Percentiles rank a stretch among this genome's conserved stretches.
These are phyloP conservation scores for Calvatia gigantea DNA, from an alignment of 768 basidiomycete genomes.

Conservation along the genomic window DNA sequence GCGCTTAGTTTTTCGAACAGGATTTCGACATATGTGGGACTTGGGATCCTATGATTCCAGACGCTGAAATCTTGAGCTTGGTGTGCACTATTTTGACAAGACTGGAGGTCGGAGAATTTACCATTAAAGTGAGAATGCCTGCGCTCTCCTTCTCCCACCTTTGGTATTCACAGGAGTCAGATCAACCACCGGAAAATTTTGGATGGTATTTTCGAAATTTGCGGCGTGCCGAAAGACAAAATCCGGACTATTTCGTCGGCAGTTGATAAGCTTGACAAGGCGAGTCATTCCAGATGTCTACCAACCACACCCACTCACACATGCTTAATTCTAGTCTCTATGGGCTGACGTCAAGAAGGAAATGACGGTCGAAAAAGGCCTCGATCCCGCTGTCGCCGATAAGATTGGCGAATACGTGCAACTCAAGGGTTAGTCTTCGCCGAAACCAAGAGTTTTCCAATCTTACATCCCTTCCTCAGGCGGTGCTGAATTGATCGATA, in stretches of 20 bases:
- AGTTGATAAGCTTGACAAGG: slow-evolving; percentile 98
- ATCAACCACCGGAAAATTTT: slow-evolving; percentile 96
- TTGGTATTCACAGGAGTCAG: slow-evolving; percentile 33
- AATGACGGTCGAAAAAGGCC: slow-evolving; percentile 94
- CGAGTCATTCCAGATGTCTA: slow-evolving; percentile 22
- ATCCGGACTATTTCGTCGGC: slow-evolving; percentile 92
- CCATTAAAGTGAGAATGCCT: slow-evolving; percentile 65
- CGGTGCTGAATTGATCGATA: slow-evolving; percentile 70
- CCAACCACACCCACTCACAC: slow-evolving; percentile 2
- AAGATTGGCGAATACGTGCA: slow-evolving; percentile 97
- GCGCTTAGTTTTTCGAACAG: too few species aligned
- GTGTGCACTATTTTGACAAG: slow-evolving; percentile 76
- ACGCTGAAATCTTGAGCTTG: slow-evolving; percentile 85
- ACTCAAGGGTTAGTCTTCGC: slow-evolving; percentile 64
- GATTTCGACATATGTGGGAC: slow-evolving; percentile 92
- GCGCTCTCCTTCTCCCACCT: not conserved
- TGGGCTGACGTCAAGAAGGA: slow-evolving; percentile 94
- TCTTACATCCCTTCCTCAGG: slow-evolving; percentile 39
- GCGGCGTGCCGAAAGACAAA: slow-evolving; percentile 88
- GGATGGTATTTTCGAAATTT: slow-evolving; percentile 95
- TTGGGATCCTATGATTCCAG: slow-evolving; percentile 98
- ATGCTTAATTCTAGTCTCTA: slow-evolving; percentile 47
- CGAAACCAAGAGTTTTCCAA: not conserved
- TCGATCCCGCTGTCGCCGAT: slow-evolving; percentile 79
- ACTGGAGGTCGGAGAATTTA: slow-evolving; percentile 92